phyloP scores from a whole-genome alignment of 345 rosid genomes.

The Raphanus raphanistrum region DNA sequence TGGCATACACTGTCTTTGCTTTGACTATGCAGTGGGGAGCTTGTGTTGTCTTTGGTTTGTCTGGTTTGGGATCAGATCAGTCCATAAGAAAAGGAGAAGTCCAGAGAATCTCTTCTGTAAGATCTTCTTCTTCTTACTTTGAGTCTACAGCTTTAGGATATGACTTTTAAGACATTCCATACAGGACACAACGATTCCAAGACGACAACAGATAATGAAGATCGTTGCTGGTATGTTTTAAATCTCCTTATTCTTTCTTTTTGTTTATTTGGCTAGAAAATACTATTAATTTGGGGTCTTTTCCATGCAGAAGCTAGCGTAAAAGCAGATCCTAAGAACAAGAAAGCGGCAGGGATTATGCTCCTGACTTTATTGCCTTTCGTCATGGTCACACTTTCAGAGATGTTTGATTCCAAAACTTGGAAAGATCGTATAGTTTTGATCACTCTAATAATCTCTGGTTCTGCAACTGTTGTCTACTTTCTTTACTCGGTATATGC shows the following conservation, averaged over 20 bases:
- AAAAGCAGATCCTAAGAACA: conserved; percentile 35
- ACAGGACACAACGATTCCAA: conserved; percentile 16
- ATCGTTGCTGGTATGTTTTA: conserved; percentile 13
- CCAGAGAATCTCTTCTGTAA: background rate
- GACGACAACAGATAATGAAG: background rate
- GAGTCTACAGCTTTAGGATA: background rate
- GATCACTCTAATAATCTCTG: conserved; percentile 33
- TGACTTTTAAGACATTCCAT: background rate
- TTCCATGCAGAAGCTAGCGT: conserved; percentile 26
- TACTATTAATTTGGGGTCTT: background rate
- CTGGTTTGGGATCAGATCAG: conserved; percentile 21
- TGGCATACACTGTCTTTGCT: conserved; percentile 35
- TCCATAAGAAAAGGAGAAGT: background rate
- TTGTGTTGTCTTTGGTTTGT: conserved; percentile 38
- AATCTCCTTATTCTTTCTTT: background rate
- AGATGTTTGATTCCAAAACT: conserved; percentile 19
- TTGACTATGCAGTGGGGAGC: conserved; percentile 39
- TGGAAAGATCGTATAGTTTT: conserved; percentile 15
- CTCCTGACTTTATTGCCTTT: conserved; percentile 33
- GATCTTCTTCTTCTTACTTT: conserved; percentile 3
- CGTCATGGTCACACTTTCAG: conserved; percentile 30
- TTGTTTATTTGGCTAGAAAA: no score
- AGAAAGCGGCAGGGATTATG: conserved; percentile 38
- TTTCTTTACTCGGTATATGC: conserved; percentile 34
- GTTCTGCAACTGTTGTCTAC: conserved; percentile 28